phyloP scores from a whole-genome alignment of 2,329 filamentous ascomycete species.

The Podosphaera xanthii region DNA sequence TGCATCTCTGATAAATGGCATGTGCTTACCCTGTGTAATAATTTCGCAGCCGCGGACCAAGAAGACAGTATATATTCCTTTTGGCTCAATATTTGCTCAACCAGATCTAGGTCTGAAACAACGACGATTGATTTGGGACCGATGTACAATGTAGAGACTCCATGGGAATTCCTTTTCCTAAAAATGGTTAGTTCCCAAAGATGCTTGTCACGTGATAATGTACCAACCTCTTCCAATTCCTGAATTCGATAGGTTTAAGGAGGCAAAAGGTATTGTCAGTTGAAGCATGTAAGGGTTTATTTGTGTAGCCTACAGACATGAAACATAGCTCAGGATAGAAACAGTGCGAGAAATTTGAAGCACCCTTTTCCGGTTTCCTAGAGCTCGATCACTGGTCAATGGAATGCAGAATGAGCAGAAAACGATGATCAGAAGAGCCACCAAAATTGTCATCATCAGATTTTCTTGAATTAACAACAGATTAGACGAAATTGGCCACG shows the following conservation, averaged over 20 bases:
- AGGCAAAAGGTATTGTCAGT: constrained; percentile 15
- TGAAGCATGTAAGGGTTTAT: constrained; percentile 16
- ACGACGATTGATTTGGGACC: constrained; percentile 12
- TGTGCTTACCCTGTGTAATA: constrained; percentile 7
- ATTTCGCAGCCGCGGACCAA: constrained; percentile 6
- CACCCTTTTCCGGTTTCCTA: background rate
- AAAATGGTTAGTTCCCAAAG: background rate
- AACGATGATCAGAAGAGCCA: background rate
- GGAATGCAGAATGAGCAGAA: background rate
- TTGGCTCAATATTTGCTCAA: constrained; percentile 5
- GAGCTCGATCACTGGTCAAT: background rate
- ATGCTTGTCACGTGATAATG: background rate
- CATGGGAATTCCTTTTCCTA: constrained; percentile 12
- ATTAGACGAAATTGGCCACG: background rate
- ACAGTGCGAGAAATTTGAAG: constrained; percentile 30
- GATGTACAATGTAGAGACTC: constrained; percentile 13
- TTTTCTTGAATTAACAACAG: background rate
- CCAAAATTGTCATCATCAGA: background rate
- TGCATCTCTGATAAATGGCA: background rate
- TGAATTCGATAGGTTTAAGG: constrained; percentile 8
- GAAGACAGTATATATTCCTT: constrained; percentile 9
- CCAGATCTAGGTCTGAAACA: constrained; percentile 5
- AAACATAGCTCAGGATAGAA: constrained; percentile 30
- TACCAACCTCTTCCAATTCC: constrained; percentile 9
- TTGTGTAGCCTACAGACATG: constrained; percentile 21